These are phyloP conservation scores for Peronospora destructor DNA, from an alignment of 352 stramenopile species.

Conservation along the genomic window DNA sequence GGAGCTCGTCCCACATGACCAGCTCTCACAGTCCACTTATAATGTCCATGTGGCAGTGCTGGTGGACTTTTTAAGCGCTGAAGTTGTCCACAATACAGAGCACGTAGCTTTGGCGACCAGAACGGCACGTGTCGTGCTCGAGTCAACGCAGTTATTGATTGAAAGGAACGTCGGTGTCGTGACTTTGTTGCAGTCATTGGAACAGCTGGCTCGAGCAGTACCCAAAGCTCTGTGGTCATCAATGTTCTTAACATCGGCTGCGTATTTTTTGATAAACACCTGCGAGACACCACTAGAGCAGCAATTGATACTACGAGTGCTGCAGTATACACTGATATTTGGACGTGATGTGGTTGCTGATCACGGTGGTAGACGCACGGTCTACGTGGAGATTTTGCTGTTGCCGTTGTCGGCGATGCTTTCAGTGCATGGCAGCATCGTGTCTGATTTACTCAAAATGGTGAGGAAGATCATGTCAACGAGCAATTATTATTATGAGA, in stretches of 20 bases:
- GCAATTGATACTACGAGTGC: slow-evolving; percentile 32
- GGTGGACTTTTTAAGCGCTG: slow-evolving; percentile 34
- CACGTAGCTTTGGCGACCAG: slow-evolving; percentile 6
- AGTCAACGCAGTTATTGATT: slow-evolving; percentile 26
- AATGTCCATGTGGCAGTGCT: slow-evolving; percentile 31
- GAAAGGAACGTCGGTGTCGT: slow-evolving; percentile 28
- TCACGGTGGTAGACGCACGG: slow-evolving; percentile 9
- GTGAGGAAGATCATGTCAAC: slow-evolving; percentile 30
- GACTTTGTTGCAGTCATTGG: slow-evolving; percentile 40
- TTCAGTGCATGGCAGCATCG: slow-evolving; percentile 21
- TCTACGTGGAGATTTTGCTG: slow-evolving; percentile 57
- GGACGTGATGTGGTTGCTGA: slow-evolving; percentile 5
- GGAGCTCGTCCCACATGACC: slow-evolving; percentile 25
- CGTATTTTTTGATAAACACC: slow-evolving; percentile 31
- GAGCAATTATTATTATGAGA: slow-evolving; percentile 8
- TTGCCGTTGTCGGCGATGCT: slow-evolving; percentile 48
- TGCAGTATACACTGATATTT: slow-evolving; percentile 27
- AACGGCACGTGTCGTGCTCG: slow-evolving; percentile 18
- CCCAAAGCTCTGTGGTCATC: slow-evolving; percentile 34
- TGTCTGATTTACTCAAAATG: slow-evolving; percentile 34
- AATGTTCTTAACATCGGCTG: slow-evolving; percentile 30
- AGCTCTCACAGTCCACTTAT: slow-evolving; percentile 24
- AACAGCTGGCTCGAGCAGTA: slow-evolving; percentile 23
- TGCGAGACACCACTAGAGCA: slow-evolving; percentile 33
- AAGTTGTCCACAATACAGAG: slow-evolving; percentile 4